These are phyloP conservation scores for Apiospora phragmitis DNA, from an alignment of 2,329 filamentous ascomycete species.

Conservation along the genomic window DNA sequence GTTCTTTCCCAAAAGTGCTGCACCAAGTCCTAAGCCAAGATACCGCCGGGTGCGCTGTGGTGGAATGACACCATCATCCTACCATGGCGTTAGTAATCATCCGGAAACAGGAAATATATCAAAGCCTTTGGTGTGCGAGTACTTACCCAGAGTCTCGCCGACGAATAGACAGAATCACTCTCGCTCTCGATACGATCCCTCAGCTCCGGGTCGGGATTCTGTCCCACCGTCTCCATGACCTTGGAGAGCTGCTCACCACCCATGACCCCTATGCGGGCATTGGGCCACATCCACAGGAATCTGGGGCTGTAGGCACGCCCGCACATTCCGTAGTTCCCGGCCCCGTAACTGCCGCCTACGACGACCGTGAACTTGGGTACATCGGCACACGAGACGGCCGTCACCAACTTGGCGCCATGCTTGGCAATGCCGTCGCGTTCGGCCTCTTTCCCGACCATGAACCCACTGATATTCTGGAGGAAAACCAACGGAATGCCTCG, in stretches of 20 bases:
- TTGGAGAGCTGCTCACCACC: conserved; percentile 86
- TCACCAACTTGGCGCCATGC: conserved; percentile 95
- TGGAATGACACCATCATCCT: conserved; percentile 79
- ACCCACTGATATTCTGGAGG: conserved; percentile 94
- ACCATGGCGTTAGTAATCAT: background rate
- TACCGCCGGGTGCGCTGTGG: conserved; percentile 74
- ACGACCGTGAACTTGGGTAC: conserved; percentile 98
- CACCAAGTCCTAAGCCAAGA: conserved; percentile 70
- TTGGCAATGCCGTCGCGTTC: conserved; percentile 96
- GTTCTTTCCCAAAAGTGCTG: conserved; percentile 68
- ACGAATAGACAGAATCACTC: conserved; percentile 86
- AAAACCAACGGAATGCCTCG: conserved; percentile 89
- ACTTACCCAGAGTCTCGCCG: conserved; percentile 81
- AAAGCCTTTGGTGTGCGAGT: background rate
- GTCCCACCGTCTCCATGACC: conserved; percentile 94
- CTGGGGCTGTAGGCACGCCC: conserved; percentile 89
- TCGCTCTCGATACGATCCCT: conserved; percentile 85
- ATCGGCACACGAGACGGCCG: conserved; percentile 88
- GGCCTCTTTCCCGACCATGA: conserved; percentile 94
- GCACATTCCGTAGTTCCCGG: conserved; percentile 98
- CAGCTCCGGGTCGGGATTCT: conserved; percentile 76
- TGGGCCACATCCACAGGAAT: conserved; percentile 96
- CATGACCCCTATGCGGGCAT: conserved; percentile 96
- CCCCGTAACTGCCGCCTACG: conserved; percentile 88
- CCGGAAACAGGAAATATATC: conserved; percentile 13